Percentiles rank a stretch among this genome's conserved stretches.
Conservation (phyloP, 306 rosid species). For the Vicia sativa region DNA sequence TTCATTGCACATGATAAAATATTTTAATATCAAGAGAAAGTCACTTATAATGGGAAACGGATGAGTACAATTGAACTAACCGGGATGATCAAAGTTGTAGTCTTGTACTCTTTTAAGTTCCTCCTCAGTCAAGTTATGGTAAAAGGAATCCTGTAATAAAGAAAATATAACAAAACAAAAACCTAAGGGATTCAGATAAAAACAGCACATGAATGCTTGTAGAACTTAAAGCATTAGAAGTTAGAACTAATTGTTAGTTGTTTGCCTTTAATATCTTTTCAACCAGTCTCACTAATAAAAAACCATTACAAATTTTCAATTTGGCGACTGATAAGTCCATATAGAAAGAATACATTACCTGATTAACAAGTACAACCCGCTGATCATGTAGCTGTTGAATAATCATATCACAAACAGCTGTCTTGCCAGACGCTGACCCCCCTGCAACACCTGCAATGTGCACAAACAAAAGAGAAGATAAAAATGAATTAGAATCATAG, state of each 20-base stretch:
- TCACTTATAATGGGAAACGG: conserved; percentile 9
- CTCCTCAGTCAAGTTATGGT: conserved; percentile 77
- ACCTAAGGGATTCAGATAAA: background rate
- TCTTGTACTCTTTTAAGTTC: conserved; percentile 82
- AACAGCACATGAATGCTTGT: conserved; percentile 13
- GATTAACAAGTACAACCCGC: conserved; percentile 93
- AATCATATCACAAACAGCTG: conserved; percentile 95
- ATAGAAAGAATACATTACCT: conserved; percentile 53
- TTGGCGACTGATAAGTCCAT: background rate
- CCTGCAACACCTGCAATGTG: conserved; percentile 86
- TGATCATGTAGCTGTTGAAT: conserved; percentile 99
- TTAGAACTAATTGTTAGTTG: background rate
- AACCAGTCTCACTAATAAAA: conserved; percentile 3
- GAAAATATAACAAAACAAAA: conserved; percentile 15
- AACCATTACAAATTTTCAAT: conserved; percentile 16
- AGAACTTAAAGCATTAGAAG: background rate
- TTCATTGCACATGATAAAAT: conserved; percentile 31
- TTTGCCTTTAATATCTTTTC: conserved; percentile 21
- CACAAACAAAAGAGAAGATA: conserved; percentile 15
- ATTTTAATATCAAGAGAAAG: conserved; percentile 18
- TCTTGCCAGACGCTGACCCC: conserved; percentile 98
- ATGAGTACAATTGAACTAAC: conserved; percentile 52
- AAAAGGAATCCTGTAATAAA: conserved; percentile 83
- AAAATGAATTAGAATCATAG: conserved; percentile 3
- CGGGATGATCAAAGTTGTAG: conserved; percentile 99